These are phyloP conservation scores for Vanrija humicola DNA, from an alignment of 1,284 basidiomycete genomes.

Conservation along the genomic window DNA sequence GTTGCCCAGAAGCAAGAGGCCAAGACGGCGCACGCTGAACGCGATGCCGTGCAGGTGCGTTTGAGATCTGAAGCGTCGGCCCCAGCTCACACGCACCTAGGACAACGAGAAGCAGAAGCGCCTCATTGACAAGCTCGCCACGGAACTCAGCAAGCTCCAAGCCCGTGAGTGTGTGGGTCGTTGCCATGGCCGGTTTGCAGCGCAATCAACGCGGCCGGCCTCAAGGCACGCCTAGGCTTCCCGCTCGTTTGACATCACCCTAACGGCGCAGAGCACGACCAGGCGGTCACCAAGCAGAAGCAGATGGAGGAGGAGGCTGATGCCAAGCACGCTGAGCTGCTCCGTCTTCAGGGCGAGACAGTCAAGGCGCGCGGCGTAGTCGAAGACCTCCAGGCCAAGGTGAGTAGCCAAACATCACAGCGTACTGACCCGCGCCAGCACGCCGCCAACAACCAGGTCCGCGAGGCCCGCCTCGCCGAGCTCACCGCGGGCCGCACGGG, in stretches of 20 bases:
- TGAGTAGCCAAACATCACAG: constrained; percentile 7
- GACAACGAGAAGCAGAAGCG: constrained; percentile 37
- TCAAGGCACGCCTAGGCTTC: background rate
- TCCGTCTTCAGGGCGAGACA: constrained; percentile 21
- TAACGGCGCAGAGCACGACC: constrained; percentile 27
- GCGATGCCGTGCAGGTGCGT: constrained; percentile 28
- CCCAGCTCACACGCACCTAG: constrained; percentile 7
- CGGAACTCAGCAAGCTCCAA: constrained; percentile 31
- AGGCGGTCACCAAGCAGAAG: constrained; percentile 24
- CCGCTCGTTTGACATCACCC: background rate
- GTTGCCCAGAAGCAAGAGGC: constrained; percentile 37
- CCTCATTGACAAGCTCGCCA: constrained; percentile 30
- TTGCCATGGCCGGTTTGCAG: background rate
- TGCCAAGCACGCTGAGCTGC: constrained; percentile 20
- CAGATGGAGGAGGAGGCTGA: constrained; percentile 23
- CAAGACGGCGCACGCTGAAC: constrained; percentile 35
- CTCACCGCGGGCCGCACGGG: constrained; percentile 1
- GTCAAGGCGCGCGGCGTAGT: constrained; percentile 27
- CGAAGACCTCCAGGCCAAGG: constrained; percentile 22
- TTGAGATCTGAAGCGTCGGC: background rate
- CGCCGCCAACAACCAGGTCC: constrained; percentile 15
- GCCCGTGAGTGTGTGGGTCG: constrained; percentile 22
- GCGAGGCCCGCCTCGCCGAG: constrained; percentile 19
- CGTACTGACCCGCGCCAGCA: constrained; percentile 8
- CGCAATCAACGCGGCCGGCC: background rate